A percentile compares a stretch with the other conserved stretches of the same genome.
Conservation (phyloP, 306 rosid genomes). For the Abrus precatorius region DNA sequence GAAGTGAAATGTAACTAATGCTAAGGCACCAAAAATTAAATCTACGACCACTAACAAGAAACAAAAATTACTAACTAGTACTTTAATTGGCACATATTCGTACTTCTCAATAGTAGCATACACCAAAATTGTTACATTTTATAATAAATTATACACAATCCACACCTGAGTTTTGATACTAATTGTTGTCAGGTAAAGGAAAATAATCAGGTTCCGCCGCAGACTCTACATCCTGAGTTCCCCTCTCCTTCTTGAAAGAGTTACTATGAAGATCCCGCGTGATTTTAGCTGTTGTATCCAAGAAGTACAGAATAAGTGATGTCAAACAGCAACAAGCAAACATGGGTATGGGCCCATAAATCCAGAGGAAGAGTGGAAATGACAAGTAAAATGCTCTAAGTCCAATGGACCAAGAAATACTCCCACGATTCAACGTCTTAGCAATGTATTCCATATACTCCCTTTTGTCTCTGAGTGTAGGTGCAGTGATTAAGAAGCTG, state of each 20-base stretch:
- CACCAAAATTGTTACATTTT: background rate
- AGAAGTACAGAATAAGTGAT: slow-evolving; percentile 66
- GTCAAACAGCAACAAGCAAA: slow-evolving; percentile 72
- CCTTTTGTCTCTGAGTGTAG: slow-evolving; percentile 61
- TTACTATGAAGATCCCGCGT: slow-evolving; percentile 66
- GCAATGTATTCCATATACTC: slow-evolving; percentile 64
- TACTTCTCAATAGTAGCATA: background rate
- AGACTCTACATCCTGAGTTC: slow-evolving; percentile 56
- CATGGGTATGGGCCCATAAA: slow-evolving; percentile 90
- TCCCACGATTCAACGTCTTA: slow-evolving; percentile 76
- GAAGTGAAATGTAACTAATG: slow-evolving; percentile 5
- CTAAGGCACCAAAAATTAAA: background rate
- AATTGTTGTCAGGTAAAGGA: slow-evolving; percentile 24
- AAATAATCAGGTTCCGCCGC: slow-evolving; percentile 36
- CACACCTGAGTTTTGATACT: slow-evolving; percentile 8
- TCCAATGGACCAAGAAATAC: slow-evolving; percentile 83
- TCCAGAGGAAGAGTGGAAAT: slow-evolving; percentile 89
- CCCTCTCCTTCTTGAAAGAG: slow-evolving; percentile 57
- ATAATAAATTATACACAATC: slow-evolving; percentile 4
- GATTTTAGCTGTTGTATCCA: slow-evolving; percentile 79
- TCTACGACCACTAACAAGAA: slow-evolving; percentile 12
- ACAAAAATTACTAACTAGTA: slow-evolving; percentile 14
- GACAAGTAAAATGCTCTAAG: slow-evolving; percentile 85
- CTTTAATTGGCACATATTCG: background rate
- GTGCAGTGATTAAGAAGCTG: slow-evolving; percentile 83